phyloP scores from a whole-genome alignment of 805 yeast genomes.

The Cyberlindnera americana region DNA sequence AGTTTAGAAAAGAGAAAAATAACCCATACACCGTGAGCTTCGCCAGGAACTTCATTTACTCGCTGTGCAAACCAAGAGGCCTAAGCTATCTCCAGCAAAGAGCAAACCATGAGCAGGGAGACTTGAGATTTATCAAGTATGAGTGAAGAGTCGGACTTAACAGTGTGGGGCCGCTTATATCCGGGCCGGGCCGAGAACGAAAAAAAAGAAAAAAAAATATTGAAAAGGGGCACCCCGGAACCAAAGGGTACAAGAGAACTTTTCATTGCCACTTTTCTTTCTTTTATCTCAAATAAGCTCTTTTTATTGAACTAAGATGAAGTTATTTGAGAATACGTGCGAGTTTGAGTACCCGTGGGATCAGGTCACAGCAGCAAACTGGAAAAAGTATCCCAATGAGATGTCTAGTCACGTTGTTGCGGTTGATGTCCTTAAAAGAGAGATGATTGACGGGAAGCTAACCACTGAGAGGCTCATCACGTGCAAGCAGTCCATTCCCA shows the following conservation, averaged over 20 bases:
- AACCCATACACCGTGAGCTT: conserved; percentile 37
- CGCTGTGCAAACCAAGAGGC: conserved; percentile 39
- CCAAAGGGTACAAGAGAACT: conserved; percentile 1
- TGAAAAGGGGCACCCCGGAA: too few relatives aligned
- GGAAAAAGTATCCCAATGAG: conserved; percentile 97
- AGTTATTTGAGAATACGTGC: conserved; percentile 68
- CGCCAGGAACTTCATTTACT: conserved; percentile 30
- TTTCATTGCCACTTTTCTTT: not conserved
- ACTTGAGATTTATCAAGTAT: conserved; percentile 33
- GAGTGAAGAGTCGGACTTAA: too few relatives aligned
- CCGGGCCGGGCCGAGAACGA: too few relatives aligned
- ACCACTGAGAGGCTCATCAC: conserved; percentile 86
- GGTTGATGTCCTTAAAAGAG: conserved; percentile 82
- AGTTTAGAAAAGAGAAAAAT: conserved; percentile 31
- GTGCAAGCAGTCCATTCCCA: conserved; percentile 81
- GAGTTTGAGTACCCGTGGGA: conserved; percentile 86
- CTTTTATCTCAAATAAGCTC: not conserved
- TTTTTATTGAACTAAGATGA: too few relatives aligned
- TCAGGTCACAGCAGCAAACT: conserved; percentile 90
- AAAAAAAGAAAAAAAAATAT: not conserved
- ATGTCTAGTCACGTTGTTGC: conserved; percentile 88
- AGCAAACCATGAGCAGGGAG: conserved; percentile 32
- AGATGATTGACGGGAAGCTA: conserved; percentile 54
- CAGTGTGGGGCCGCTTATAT: not conserved
- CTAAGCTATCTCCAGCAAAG: conserved; percentile 31